Percentiles rank a stretch among this genome's conserved stretches.
These are phyloP conservation scores for Aspergillus fijiensis DNA, from an alignment of 2,329 filamentous ascomycete genomes.

Conservation along the genomic window DNA sequence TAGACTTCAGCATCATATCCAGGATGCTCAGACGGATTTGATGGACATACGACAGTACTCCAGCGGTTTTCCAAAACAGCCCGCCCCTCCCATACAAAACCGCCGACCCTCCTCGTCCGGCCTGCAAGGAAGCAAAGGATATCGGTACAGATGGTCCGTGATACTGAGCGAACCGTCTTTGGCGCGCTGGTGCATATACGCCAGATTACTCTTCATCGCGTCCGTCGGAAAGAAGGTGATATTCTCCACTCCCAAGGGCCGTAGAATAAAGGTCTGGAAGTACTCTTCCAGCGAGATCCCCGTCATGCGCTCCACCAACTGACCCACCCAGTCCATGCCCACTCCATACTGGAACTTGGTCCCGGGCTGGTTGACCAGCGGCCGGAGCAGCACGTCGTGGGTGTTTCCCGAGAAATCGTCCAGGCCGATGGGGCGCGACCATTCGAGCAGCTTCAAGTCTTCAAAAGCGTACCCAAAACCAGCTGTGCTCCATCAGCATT, in stretches of 20 bases:
- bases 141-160: not conserved
- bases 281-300: not conserved
- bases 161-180: not conserved
- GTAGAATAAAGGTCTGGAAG: not conserved
- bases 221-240: not conserved
- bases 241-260: too few relatives aligned
- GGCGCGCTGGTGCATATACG: conserved; percentile 2
- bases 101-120: conserved; percentile 43
- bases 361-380: conserved; percentile 64
- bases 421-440: conserved; percentile 50
- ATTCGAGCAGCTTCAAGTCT: conserved; percentile 51
- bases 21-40: too few relatives aligned
- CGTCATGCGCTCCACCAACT: not conserved
- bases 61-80: conserved; percentile 58
- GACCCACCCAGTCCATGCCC: conserved; percentile 17
- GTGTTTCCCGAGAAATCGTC: conserved; percentile 60
- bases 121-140: not conserved
- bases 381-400: conserved; percentile 51
- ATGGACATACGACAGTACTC: conserved; percentile 58
- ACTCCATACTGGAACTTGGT: conserved; percentile 62
- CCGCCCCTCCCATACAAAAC: conserved; percentile 64
- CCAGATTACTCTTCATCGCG: not conserved
- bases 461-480: conserved; percentile 61
- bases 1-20: not conserved
- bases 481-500: conserved; percentile 25